Evolutionary conservation across 495 filamentous ascomycete genomes (phyloP).

Genomic region (Pyronema domesticum): DNA sequence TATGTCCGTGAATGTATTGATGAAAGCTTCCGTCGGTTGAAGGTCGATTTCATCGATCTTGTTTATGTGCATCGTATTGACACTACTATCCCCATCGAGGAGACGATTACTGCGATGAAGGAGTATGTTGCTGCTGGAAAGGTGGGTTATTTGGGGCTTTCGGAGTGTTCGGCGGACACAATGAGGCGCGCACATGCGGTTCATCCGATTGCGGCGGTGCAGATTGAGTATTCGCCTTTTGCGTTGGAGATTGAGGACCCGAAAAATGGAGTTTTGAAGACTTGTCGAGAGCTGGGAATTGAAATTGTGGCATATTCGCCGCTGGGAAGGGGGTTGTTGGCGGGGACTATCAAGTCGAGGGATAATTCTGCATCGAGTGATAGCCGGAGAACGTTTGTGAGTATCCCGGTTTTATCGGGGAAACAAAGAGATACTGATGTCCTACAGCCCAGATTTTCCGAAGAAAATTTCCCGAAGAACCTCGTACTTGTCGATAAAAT

Average conservation of each 20-base stretch:
- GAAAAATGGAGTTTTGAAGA: slow-evolving; percentile 32
- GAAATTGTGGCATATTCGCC: slow-evolving; percentile 44
- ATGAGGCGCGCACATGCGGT: slow-evolving; percentile 42
- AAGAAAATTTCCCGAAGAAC: slow-evolving; percentile 37
- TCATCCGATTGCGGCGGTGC: slow-evolving; percentile 39
- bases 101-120: slow-evolving; percentile 36
- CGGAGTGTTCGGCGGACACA: slow-evolving; percentile 36
- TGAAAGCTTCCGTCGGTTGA: slow-evolving; percentile 33
- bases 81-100: slow-evolving; percentile 42
- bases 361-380: slow-evolving; percentile 32
- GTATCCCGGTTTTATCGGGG: slow-evolving; percentile 5
- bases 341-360: slow-evolving; percentile 29
- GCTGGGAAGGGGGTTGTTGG: slow-evolving; percentile 40
- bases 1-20: slow-evolving; percentile 35
- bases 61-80: slow-evolving; percentile 45
- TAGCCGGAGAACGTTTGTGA: slow-evolving; percentile 17
- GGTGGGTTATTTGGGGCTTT: slow-evolving; percentile 40
- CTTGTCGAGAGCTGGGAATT: slow-evolving; percentile 43
- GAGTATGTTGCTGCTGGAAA: slow-evolving; percentile 35
- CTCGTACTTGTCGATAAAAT: slow-evolving; percentile 31
- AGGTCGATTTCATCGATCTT: slow-evolving; percentile 37
- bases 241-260: slow-evolving; percentile 36
- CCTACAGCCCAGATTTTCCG: slow-evolving; percentile 30
- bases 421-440: background rate
- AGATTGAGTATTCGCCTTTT: slow-evolving; percentile 48